phyloP scores from a whole-genome alignment of 2,329 filamentous ascomycete genomes.

The Dothistroma pini region DNA sequence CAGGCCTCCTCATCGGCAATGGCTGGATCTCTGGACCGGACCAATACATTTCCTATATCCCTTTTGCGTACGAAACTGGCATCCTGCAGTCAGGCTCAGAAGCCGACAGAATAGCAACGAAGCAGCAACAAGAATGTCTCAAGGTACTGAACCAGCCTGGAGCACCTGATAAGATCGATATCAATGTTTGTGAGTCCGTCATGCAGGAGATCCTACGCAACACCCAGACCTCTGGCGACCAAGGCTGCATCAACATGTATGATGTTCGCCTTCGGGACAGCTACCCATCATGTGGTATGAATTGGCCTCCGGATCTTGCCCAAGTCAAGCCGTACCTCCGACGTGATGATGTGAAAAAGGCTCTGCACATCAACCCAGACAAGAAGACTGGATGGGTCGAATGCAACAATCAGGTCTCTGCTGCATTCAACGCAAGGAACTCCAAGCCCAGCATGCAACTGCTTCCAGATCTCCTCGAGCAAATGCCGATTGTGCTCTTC shows the following conservation, averaged over 20 bases:
- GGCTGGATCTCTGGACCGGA: constrained; percentile 92
- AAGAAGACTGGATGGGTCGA: constrained; percentile 89
- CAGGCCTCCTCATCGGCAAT: constrained; percentile 89
- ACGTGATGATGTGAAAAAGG: constrained; percentile 69
- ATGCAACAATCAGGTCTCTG: constrained; percentile 75
- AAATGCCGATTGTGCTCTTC: constrained; percentile 80
- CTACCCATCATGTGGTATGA: constrained; percentile 88
- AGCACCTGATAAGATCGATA: constrained; percentile 61
- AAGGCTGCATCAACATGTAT: constrained; percentile 88
- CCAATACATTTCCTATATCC: constrained; percentile 84
- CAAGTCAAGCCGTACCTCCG: constrained; percentile 80
- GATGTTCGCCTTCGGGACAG: constrained; percentile 81
- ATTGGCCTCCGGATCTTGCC: constrained; percentile 87
- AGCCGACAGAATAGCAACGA: constrained; percentile 64
- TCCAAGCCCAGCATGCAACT: constrained; percentile 71
- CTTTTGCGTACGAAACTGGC: constrained; percentile 73
- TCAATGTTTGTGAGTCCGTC: constrained; percentile 69
- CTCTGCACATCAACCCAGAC: constrained; percentile 76
- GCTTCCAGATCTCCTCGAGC: constrained; percentile 71
- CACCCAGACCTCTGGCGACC: constrained; percentile 50
- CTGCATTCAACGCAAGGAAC: constrained; percentile 64
- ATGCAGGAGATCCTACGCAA: constrained; percentile 67
- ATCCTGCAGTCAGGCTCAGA: constrained; percentile 67
- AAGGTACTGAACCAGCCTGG: constrained; percentile 54
- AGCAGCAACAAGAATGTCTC: constrained; percentile 65